Base-by-base conservation (phyloP, 1,284 basidiomycete genomes). In the Vanrija sp. region DNA sequence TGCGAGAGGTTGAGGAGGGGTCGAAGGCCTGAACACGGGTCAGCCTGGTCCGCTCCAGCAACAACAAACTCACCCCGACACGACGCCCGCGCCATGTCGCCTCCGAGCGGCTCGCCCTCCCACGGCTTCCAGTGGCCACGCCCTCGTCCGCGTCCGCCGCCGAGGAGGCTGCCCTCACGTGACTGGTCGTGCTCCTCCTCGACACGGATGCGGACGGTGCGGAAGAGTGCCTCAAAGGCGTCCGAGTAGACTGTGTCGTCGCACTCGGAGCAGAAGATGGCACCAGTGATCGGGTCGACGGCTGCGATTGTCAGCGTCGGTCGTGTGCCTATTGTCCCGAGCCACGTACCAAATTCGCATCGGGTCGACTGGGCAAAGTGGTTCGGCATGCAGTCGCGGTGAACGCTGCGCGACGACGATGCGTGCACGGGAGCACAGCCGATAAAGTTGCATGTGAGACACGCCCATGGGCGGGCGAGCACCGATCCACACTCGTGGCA, bases 1-100 rank as follows among this genome's bases (percentile, higher is more conserved):
- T 95, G 89, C 3, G 72, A 75, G 7, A 97, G 84, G 70, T 97
- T 97, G 43, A 96, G 79, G 3, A 97, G 79, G 0, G 94, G 94
- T 52, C 91, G 82, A 10, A 89, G 85, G 51, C 85, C 89, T 89
- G 61, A 16, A 19, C n/a, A n/a, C 6, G 20, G 20, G 51, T 47
- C 41, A 47, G 51, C 18, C 4, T 6, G 18, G 14, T 14, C 15
- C 2, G 3, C 24, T 6, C 2, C 22, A 43, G 41, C 22, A 24
- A 24, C 41, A 14, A 24, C 22, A 31, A 14, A 57, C 59, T 56
- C 53, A 68, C 68, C 70, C 41, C 67, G 51, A 61, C 69, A 75
- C 9, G 49, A 45, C 2, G 53, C 49, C 39, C 49, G 53, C 8
- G 24, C 47, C 23, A 57, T 46, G 38, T 57, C 49, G 10, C 47